Percentiles rank a stretch among this genome's conserved stretches.
phyloP scores from a whole-genome alignment of 805 yeast species.

The Lipomyces anomalus region DNA sequence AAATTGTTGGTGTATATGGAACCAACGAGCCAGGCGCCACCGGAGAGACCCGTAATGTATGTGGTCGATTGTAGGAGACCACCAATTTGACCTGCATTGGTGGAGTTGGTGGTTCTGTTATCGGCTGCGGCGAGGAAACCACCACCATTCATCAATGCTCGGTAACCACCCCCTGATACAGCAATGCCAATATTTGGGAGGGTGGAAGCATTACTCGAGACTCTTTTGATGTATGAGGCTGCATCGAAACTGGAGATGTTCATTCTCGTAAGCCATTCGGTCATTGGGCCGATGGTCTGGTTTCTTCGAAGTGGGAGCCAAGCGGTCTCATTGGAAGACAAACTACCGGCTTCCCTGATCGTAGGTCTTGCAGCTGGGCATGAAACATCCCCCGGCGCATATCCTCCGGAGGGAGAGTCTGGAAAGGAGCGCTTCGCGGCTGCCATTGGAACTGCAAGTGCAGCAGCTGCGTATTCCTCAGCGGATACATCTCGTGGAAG shows the following conservation, averaged over 20 bases:
- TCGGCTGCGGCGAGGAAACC: slow-evolving; percentile 53
- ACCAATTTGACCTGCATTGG: slow-evolving; percentile 37
- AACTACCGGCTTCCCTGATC: slow-evolving; percentile 25
- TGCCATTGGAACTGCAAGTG: too few species aligned
- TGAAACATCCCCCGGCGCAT: slow-evolving; percentile 42
- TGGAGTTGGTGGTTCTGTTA: slow-evolving; percentile 37
- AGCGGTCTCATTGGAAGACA: slow-evolving; percentile 15
- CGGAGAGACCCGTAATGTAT: slow-evolving; percentile 62
- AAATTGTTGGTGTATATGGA: slow-evolving; percentile 41
- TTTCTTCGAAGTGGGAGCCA: slow-evolving; percentile 24
- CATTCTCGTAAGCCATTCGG: slow-evolving; percentile 41
- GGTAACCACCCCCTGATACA: slow-evolving; percentile 82
- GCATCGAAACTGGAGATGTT: slow-evolving; percentile 47
- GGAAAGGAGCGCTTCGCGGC: too few species aligned
- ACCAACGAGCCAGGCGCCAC: slow-evolving; percentile 68
- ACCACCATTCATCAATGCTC: slow-evolving; percentile 56
- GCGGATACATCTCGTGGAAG: too few species aligned
- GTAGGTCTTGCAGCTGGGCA: slow-evolving; percentile 43
- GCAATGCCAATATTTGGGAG: slow-evolving; percentile 47
- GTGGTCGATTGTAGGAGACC: slow-evolving; percentile 51
- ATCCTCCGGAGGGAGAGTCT: slow-evolving; percentile 39
- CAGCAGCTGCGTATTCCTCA: too few species aligned
- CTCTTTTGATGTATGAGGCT: too few species aligned
- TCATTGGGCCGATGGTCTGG: slow-evolving; percentile 28
- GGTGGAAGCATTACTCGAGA: too few species aligned